Evolutionary conservation across 192 early-diverging fungal genomes (phyloP).

Genomic region (Glomus cerebriforme): DNA sequence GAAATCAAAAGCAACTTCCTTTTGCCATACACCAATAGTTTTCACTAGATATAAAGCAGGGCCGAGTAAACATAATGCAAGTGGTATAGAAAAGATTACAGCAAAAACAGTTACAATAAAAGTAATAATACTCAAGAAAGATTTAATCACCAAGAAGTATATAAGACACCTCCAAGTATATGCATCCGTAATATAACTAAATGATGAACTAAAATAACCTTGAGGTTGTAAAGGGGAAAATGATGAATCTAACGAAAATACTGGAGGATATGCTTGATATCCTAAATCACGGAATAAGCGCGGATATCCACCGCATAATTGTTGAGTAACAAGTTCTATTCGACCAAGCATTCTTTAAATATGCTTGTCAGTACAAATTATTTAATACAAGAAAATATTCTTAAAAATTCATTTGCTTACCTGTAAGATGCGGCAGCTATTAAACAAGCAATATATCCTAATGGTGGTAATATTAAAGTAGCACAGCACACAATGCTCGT

Average conservation of each 20-base stretch:
- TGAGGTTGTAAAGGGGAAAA: neutral
- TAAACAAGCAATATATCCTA: neutral
- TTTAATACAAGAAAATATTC: neutral
- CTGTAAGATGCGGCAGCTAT: neutral
- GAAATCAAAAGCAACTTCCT: conserved; percentile 3
- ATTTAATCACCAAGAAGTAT: neutral
- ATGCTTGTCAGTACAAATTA: neutral
- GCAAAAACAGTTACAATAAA: neutral
- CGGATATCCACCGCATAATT: neutral
- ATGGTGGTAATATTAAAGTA: neutral
- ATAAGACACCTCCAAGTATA: neutral
- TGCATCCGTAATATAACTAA: neutral
- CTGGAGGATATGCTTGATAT: neutral
- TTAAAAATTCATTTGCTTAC: neutral
- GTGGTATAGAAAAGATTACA: neutral
- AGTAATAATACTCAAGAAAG: neutral
- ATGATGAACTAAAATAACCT: neutral
- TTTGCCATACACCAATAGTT: neutral
- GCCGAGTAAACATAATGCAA: neutral
- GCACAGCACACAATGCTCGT: neutral
- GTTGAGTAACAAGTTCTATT: conserved; percentile 1
- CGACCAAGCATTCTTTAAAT: conserved; percentile 1
- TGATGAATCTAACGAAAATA: neutral
- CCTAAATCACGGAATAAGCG: neutral
- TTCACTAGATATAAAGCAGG: neutral